Base-by-base conservation (phyloP, 768 basidiomycete genomes). In the Chalciporus pseudorubinellus region DNA sequence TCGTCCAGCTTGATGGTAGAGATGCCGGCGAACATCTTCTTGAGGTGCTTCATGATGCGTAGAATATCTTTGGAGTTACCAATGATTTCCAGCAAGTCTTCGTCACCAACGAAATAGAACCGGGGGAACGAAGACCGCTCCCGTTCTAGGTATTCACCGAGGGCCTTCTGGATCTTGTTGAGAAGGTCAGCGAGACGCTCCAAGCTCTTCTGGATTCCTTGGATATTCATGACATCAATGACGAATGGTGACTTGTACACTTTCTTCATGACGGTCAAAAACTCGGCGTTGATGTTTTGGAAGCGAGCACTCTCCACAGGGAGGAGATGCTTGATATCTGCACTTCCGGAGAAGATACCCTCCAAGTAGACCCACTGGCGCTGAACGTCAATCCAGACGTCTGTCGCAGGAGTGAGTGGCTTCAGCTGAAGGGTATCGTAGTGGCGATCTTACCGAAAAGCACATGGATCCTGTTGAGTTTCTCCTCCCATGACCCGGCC, bases 21-120 rank as follows among this genome's bases (percentile, higher is more conserved):
- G 34, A 99, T 87, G 22, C 97, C 97, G 19, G 97, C 97, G 71
- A 99, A 99, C 97, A 99, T 99, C 80, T 99, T 99, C 77, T 98
- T 98, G 53, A 99, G 78, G 73, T 98, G 97, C 62, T 99, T 99
- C 92, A 97, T 93, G 70, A 98, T 91, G 34, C 97, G 89, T 39
- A 93, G 72, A 59, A 98, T 97, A 64, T 98, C 95, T 70, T 98
- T 99, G 80, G 93, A 97, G 75, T 99, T 99, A 57, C 97, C 97
- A 57, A 99, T 98, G 61, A 99, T 99, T 70, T 99, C 97, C 56
- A 99, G 79, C 54, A 99, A 73, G 67, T 99, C 97, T 66, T 99
- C 97, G 71, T 99, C 97, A 62, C 97, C 97, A 47, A 99, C 94
- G 62, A 99, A 99, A 74, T 99, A 99, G 77, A 99, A 99, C 8